Evolutionary conservation across 1,139 yeast species (phyloP).

Genomic region (Hansenula sp.): DNA sequence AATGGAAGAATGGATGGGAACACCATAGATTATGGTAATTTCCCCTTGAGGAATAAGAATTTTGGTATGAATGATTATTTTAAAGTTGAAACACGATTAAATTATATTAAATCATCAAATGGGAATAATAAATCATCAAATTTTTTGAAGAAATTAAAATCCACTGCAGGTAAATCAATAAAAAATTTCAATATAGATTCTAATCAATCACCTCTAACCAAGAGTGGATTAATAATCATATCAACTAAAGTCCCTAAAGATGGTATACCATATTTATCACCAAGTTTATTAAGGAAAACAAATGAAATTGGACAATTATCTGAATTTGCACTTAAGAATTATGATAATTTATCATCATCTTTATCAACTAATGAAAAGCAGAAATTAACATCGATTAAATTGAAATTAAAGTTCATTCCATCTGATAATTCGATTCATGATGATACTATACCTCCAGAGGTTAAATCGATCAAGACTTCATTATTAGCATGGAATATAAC

Average conservation of each 20-base stretch:
- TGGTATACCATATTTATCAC: slow-evolving; percentile 33
- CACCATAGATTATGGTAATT: too few relatives aligned
- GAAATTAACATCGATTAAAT: slow-evolving; percentile 19
- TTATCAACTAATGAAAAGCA: slow-evolving; percentile 18
- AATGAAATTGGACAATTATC: slow-evolving; percentile 26
- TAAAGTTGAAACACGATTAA: slow-evolving; percentile 13
- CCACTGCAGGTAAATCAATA: too few relatives aligned
- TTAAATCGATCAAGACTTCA: slow-evolving; percentile 11
- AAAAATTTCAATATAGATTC: not conserved
- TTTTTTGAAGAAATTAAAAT: not conserved
- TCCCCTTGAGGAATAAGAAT: slow-evolving; percentile 21
- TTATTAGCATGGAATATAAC: slow-evolving; percentile 20
- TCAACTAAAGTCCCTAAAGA: slow-evolving; percentile 19
- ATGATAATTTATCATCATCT: slow-evolving; percentile 13
- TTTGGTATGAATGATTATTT: slow-evolving; percentile 14
- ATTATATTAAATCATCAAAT: slow-evolving; percentile 2
- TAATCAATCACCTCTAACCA: not conserved
- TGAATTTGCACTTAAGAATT: slow-evolving; percentile 24
- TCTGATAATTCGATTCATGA: slow-evolving; percentile 8
- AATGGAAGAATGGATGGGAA: too few relatives aligned
- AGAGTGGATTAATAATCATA: slow-evolving; percentile 15
- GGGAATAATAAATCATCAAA: not conserved
- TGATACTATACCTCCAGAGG: slow-evolving; percentile 14
- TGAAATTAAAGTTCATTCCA: slow-evolving; percentile 21
- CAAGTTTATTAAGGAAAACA: slow-evolving; percentile 28